Evolutionary conservation across 441 rosid genomes (phyloP).

Genomic region (Omphalea diandra): DNA sequence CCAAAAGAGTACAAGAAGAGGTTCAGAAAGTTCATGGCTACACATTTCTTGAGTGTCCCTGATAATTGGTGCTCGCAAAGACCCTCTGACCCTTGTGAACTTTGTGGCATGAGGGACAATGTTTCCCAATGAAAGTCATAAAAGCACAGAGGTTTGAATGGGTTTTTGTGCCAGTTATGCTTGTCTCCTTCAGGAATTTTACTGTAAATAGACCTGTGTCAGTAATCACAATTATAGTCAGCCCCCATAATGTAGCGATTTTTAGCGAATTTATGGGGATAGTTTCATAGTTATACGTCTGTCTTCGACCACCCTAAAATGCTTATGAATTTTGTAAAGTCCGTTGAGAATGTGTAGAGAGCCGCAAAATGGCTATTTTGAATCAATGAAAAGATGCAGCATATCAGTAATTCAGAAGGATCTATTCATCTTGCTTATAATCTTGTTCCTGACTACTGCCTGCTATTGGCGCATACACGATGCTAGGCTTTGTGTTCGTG

Average conservation of each 20-base stretch:
- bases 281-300: slow-evolving; percentile 30
- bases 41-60: slow-evolving; percentile 82
- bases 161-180: slow-evolving; percentile 12
- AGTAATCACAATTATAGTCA: slow-evolving; percentile 19
- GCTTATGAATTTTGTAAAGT: slow-evolving; percentile 29
- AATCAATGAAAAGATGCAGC: slow-evolving; percentile 27
- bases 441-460: not conserved
- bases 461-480: no score
- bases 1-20: slow-evolving; percentile 92
- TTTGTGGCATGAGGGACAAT: slow-evolving; percentile 37
- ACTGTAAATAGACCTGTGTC: slow-evolving; percentile 33
- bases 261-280: slow-evolving; percentile 65
- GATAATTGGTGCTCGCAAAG: slow-evolving; percentile 75
- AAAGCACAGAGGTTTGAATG: slow-evolving; percentile 14
- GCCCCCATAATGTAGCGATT: slow-evolving; percentile 55
- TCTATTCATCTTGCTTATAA: not conserved
- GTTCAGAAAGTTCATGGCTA: slow-evolving; percentile 88
- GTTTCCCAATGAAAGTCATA: slow-evolving; percentile 23
- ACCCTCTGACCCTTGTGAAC: slow-evolving; percentile 39
- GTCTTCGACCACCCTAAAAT: slow-evolving; percentile 6
- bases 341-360: slow-evolving; percentile 39
- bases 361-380: slow-evolving; percentile 22
- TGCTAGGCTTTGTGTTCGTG: no score
- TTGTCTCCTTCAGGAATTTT: slow-evolving; percentile 11
- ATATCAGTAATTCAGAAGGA: not conserved